Base-by-base conservation (phyloP, 352 stramenopile species). In the Globisporangium solare region DNA sequence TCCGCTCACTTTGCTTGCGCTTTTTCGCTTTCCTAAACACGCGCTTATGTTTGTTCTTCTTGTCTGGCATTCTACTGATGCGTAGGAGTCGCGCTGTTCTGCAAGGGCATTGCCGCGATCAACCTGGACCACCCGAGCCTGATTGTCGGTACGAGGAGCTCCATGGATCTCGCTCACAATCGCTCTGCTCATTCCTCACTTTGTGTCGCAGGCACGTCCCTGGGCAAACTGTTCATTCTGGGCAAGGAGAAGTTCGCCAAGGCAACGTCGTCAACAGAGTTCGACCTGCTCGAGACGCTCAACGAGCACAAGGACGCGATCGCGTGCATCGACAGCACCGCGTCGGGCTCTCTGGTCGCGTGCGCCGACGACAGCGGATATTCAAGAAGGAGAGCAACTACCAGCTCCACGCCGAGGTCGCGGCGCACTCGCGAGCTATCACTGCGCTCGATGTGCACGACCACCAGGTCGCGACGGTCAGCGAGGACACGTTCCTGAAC, bases 401-500 rank as follows among this genome's bases (percentile, higher is more conserved):
- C 64, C 67, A 62, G 41, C 24, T 91, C 40, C 66, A 81, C 47
- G 71, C 82, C 1, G 78, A 92, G 59, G 64, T 94, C 39, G 77
- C 74, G 21, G 84, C 78, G 15, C 82, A 90, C 55, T 83, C 78
- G 8, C 79, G 84, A 2, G 77, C 77, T 1, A 74, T 91, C 64
- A 89, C 78, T 1, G 82, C 74, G 11, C 49, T 92, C 20, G 82
- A 88, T 47, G 60, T 69, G 24, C 62, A 65, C 41, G 79, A 83
- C 24, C 64, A 75, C 42, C 64, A 71, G 47, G 56, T 86, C 43
- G 79, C 75, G 49, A 85, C 77, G 0, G 79, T 91, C 39, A 75
- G 80, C 10, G 80, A 92, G 54, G 76, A 94, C 59, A 89, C 76
- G 12, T 94, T 86, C 62, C 48, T 91, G 47, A 89, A 94, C 56